A percentile compares a stretch with the other conserved stretches of the same genome.
phyloP scores from a whole-genome alignment of 2,329 filamentous ascomycete species.

The Verticillium nonalfalfae region DNA sequence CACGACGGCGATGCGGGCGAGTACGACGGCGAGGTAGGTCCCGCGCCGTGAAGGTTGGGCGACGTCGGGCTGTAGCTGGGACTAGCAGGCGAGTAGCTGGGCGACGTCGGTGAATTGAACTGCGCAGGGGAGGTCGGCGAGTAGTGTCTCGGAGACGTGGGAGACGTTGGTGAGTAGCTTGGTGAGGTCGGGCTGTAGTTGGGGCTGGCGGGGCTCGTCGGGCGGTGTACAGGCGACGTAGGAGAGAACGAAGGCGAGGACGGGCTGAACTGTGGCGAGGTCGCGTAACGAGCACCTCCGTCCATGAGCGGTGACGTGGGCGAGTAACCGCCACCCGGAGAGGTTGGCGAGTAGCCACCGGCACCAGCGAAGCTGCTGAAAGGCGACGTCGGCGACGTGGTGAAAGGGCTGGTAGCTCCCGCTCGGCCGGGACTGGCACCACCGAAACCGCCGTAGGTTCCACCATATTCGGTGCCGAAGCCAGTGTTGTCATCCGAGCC shows the following conservation, averaged over 20 bases:
- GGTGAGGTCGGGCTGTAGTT: constrained; percentile 62
- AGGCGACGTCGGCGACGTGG: constrained; percentile 60
- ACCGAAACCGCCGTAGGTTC: constrained; percentile 41
- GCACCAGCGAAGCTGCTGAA: constrained; percentile 41
- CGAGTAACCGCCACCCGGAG: constrained; percentile 67
- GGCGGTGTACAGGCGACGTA: constrained; percentile 52
- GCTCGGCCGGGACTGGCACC: constrained; percentile 49
- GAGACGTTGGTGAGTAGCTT: constrained; percentile 58
- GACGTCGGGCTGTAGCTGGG: constrained; percentile 68
- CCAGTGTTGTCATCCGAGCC: constrained; percentile 62
- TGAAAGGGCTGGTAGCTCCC: constrained; percentile 70
- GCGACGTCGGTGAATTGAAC: constrained; percentile 71
- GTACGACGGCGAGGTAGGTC: constrained; percentile 53
- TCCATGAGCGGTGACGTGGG: constrained; percentile 66
- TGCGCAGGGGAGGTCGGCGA: constrained; percentile 65
- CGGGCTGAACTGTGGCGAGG: constrained; percentile 57
- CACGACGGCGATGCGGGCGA: constrained; percentile 69
- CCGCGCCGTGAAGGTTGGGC: constrained; percentile 40
- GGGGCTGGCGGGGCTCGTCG: constrained; percentile 49
- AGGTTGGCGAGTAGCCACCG: constrained; percentile 68
- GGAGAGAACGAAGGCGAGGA: constrained; percentile 59
- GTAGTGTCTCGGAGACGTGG: constrained; percentile 50
- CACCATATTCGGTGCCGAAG: constrained; percentile 56
- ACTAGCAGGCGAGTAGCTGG: constrained; percentile 64
- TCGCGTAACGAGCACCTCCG: constrained; percentile 44